Evolutionary conservation across 2,329 filamentous ascomycete genomes (phyloP), one percentile per base, ranked within the genome.

Genomic region (Penicillium sp.): DNA sequence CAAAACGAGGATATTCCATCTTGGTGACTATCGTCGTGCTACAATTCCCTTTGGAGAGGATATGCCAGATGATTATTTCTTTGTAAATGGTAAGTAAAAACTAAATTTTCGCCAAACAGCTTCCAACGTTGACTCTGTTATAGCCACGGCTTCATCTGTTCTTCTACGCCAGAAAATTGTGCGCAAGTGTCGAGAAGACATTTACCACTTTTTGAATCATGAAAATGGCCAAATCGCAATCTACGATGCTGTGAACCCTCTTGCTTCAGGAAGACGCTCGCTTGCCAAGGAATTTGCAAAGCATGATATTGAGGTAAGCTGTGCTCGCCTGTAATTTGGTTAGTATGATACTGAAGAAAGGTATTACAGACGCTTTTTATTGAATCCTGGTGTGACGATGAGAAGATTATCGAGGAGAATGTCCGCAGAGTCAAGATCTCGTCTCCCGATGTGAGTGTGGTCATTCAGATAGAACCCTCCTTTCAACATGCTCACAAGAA

Each of bases 181-280:
- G 18, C 96, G 97, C 77, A 96, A 95, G 72, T 99, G 94, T 65
- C 87, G 94, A 55, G 92, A 97, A 71, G 94, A 99, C 68, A 97
- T 99, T 53, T 96, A 97, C 69, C 88, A 89, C 51, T 99, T 96
- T 81, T 79, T 99, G 40, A 95, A 97, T 67, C 90, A 97, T 64
- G 94, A 97, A 69, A 97, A 97, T 66, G 94, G 94, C 11, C 94
- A 99, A 71, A 93, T 99, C 51, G 94, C 94, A 52, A 97, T 99
- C 56, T 99, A 97, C 71, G 94, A 99, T 75, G 94, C 95, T 24
- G 95, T 99, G 16, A 99, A 99, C 67, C 92, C 93, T 4, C 87
- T 94, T 18, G 87, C 91, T 18, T 86, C 84, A 54, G 92, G 92
- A 14, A 86, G 94, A 43, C 85, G 88, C 52, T 89, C 91, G 10